phyloP scores from a whole-genome alignment of 805 yeast species.

The Spathaspora arborariae region DNA sequence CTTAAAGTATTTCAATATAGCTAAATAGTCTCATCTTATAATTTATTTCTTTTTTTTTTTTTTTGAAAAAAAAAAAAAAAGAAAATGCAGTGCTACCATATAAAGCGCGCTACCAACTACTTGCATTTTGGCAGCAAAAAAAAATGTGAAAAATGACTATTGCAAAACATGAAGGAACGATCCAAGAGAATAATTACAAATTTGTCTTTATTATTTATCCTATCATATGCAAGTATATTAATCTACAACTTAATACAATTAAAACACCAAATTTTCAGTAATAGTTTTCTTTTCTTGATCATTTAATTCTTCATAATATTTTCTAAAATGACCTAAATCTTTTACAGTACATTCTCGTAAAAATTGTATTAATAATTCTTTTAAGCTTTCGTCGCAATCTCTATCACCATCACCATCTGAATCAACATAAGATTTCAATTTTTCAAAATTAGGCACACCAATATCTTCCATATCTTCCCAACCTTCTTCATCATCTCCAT shows the following conservation, averaged over 20 bases:
- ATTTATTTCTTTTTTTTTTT: background rate
- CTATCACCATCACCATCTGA: conserved; percentile 26
- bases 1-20: background rate
- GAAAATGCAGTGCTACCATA: background rate
- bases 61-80: background rate
- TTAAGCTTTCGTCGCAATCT: conserved; percentile 31
- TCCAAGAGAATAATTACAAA: too few species aligned
- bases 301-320: conserved; percentile 43
- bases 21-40: background rate
- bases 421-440: conserved; percentile 54
- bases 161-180: too few species aligned
- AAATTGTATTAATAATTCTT: conserved; percentile 43
- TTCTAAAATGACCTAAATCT: conserved; percentile 49
- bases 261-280: conserved; percentile 45
- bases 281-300: conserved; percentile 54
- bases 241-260: background rate
- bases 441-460: conserved; percentile 60
- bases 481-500: conserved; percentile 45
- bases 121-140: too few species aligned
- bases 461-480: conserved; percentile 79
- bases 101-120: too few species aligned
- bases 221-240: background rate
- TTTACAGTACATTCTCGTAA: conserved; percentile 54
- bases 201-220: too few species aligned
- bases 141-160: too few species aligned